These are phyloP conservation scores for Dioszegia crocea DNA, from an alignment of 768 basidiomycete genomes.

Conservation along the genomic window DNA sequence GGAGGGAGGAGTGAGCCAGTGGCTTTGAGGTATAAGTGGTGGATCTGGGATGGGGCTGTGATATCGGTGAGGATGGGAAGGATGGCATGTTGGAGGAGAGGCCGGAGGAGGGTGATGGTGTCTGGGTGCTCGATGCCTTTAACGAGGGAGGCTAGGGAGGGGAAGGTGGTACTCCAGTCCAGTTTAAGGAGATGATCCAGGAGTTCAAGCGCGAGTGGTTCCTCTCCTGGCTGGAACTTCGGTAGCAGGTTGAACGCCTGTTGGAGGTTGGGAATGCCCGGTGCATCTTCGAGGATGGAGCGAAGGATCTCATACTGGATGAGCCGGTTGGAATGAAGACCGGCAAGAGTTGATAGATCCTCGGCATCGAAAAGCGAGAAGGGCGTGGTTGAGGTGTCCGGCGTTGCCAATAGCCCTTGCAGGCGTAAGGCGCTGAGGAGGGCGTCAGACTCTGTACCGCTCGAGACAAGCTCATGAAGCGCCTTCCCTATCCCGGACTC, in stretches of 20 bases:
- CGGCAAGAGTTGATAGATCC: neutral
- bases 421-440: neutral
- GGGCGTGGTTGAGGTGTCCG: neutral
- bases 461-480: neutral
- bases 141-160: neutral
- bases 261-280: neutral
- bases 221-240: constrained; percentile 64
- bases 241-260: neutral
- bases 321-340: neutral
- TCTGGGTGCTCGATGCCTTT: constrained; percentile 27
- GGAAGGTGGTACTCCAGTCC: constrained; percentile 1
- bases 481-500: neutral
- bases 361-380: neutral
- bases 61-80: constrained; percentile 33
- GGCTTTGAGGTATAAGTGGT: constrained; percentile 50
- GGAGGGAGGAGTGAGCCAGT: constrained; percentile 57
- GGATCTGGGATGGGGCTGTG: constrained; percentile 27
- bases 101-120: constrained; percentile 44
- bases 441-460: neutral
- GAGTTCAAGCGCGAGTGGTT: constrained; percentile 56
- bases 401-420: neutral
- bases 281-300: neutral
- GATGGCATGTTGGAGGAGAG: constrained; percentile 45
- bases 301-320: constrained; percentile 8
- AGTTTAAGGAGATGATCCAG: constrained; percentile 35